Percentiles rank a stretch among this genome's conserved stretches.
Conservation (phyloP, 495 filamentous ascomycete genomes). For the Penicillium soppii region DNA sequence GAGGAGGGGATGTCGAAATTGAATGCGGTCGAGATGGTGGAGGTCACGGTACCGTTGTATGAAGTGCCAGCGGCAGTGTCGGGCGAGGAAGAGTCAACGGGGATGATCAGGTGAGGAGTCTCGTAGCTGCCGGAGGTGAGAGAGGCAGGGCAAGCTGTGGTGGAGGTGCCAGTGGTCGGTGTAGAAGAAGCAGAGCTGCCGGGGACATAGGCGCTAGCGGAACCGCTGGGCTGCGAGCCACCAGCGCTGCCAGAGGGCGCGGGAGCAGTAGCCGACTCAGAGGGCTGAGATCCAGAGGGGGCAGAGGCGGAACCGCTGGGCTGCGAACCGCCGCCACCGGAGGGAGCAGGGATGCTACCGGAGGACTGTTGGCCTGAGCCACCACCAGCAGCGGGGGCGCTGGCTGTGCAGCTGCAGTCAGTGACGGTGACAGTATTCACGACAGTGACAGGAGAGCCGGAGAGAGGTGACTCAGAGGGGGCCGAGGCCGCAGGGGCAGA, state of each 20-base stretch:
- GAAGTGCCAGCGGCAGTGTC: conserved; percentile 50
- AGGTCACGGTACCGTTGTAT: conserved; percentile 53
- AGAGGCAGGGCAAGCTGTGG: conserved; percentile 47
- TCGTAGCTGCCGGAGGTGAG: conserved; percentile 51
- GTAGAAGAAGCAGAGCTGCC: conserved; percentile 6
- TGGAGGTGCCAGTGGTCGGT: conserved; percentile 13
- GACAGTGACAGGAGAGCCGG: conserved; percentile 14
- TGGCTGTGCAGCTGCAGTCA: conserved; percentile 19
- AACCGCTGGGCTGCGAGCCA: neutral
- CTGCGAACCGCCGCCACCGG: neutral
- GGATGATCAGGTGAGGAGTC: conserved; percentile 67
- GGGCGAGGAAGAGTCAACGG: conserved; percentile 57
- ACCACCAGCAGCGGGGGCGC: conserved; percentile 11
- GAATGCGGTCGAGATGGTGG: conserved; percentile 60
- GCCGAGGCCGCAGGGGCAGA: conserved; percentile 7
- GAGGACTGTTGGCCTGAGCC: conserved; percentile 6
- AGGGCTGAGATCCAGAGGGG: conserved; percentile 1
- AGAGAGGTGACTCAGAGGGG: conserved; percentile 11
- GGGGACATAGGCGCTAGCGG: conserved; percentile 8
- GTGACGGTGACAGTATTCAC: conserved; percentile 27
- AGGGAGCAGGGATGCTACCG: neutral
- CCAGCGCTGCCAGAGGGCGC: neutral
- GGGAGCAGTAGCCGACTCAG: conserved; percentile 3
- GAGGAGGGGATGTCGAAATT: conserved; percentile 64
- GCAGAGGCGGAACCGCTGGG: neutral